Evolutionary conservation across 371 early-diverging fungal species (phyloP), one percentile per base, ranked within the genome.

Genomic region (Nematocida parisii): DNA sequence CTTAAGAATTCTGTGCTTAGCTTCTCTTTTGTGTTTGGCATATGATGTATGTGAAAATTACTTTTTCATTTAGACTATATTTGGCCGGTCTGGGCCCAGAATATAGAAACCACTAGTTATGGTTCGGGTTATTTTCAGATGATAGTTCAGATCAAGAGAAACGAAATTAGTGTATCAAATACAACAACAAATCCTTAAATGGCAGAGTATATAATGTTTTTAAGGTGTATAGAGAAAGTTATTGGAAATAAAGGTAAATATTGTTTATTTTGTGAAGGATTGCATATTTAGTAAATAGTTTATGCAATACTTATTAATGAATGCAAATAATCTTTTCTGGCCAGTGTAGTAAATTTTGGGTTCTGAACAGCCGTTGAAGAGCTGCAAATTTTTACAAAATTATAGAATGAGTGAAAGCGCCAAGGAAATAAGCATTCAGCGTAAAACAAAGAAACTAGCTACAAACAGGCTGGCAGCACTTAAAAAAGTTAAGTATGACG

Each of bases 401-500:
- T 20, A 20, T 18, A 73, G 18, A 64, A 75, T 64, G 66, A 27
- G 13, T 15, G 75, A 39, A 66, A 50, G 42, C 22, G 7, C 56
- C 5, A 61, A 56, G 42, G 75, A 75, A 39, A 15, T 27, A 58
- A 58, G 39, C 20, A 7, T 18, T n/a, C 62, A 73, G 39, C 20
- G 72, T 39, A 75, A 56, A 40, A 50, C 50, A n/a, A 66, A 54
- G 11, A 44, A 75, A 40, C 74, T 71, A 50, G 72, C 40, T 24
- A 22, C 66, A 27, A 67, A 24, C 22, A 54, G 44, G 24, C 68
- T 75, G 40, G 66, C 68, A 0, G 56, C 75, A 3, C 22, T n/a
- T 1, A 75, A 50, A n/a, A 75, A 75, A 50, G 18, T 66, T 11
- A 66, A 24, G 71, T 77, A 77, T 54, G 70, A 77, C 5, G 80